Percentiles rank a stretch among this genome's conserved stretches.
phyloP scores from a whole-genome alignment of 805 yeast species.

The Zygosaccharomyces kombuchaensis region DNA sequence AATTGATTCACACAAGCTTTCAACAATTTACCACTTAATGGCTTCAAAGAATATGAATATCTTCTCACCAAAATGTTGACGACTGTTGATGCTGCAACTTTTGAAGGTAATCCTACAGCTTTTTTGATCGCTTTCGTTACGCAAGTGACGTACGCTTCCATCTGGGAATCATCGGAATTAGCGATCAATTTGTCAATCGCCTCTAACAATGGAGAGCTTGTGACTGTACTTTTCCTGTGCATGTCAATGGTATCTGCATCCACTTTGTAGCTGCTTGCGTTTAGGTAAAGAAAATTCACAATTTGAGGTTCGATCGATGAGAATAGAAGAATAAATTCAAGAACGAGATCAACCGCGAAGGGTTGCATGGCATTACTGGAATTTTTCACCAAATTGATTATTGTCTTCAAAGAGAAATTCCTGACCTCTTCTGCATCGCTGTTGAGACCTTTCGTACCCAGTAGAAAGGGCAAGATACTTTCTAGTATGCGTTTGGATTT shows the following conservation, averaged over 20 bases:
- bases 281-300: slow-evolving; percentile 75
- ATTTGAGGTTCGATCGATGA: slow-evolving; percentile 90
- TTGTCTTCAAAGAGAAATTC: slow-evolving; percentile 65
- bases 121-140: slow-evolving; percentile 55
- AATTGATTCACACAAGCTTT: slow-evolving; percentile 55
- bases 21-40: slow-evolving; percentile 60
- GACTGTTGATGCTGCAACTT: slow-evolving; percentile 76
- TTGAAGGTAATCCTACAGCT: slow-evolving; percentile 87
- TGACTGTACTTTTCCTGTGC: slow-evolving; percentile 64
- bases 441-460: slow-evolving; percentile 73
- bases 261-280: slow-evolving; percentile 83
- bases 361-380: slow-evolving; percentile 59
- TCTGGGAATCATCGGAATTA: slow-evolving; percentile 45
- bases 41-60: slow-evolving; percentile 43
- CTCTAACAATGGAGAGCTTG: slow-evolving; percentile 84
- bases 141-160: slow-evolving; percentile 41
- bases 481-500: slow-evolving; percentile 46
- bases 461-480: slow-evolving; percentile 68
- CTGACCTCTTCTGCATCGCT: slow-evolving; percentile 85
- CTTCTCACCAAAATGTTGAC: slow-evolving; percentile 60
- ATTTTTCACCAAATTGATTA: slow-evolving; percentile 65
- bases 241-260: slow-evolving; percentile 71
- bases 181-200: slow-evolving; percentile 70
- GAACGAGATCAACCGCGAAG: slow-evolving; percentile 63
- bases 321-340: slow-evolving; percentile 65